Evolutionary conservation across 495 filamentous ascomycete genomes (phyloP).

Genomic region (Penicillium silybi): DNA sequence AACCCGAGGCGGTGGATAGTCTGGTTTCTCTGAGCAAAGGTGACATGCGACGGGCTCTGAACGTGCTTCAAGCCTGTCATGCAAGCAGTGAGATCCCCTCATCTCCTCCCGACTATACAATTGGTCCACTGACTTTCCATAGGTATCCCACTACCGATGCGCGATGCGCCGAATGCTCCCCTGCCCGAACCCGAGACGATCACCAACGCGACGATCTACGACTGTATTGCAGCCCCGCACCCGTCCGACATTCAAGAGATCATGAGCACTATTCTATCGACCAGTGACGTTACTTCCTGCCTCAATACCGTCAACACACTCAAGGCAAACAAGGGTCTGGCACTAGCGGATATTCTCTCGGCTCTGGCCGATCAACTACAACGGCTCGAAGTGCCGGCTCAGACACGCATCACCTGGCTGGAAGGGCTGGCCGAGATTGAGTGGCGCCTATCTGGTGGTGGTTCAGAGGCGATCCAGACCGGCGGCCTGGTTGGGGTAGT

Average conservation of each 20-base stretch:
- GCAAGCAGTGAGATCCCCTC: slow-evolving; percentile 65
- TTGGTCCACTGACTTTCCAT: slow-evolving; percentile 5
- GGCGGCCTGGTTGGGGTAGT: slow-evolving; percentile 88
- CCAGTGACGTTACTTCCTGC: slow-evolving; percentile 80
- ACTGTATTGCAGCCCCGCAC: slow-evolving; percentile 94
- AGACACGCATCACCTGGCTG: slow-evolving; percentile 87
- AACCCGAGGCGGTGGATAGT: slow-evolving; percentile 68
- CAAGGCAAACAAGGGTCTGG: slow-evolving; percentile 82
- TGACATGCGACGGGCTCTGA: slow-evolving; percentile 92
- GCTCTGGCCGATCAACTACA: slow-evolving; percentile 76
- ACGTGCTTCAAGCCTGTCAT: slow-evolving; percentile 95
- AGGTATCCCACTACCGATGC: slow-evolving; percentile 68
- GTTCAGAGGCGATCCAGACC: slow-evolving; percentile 85
- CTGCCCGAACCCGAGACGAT: slow-evolving; percentile 65
- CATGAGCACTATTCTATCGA: slow-evolving; percentile 73
- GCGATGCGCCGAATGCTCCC: slow-evolving; percentile 55
- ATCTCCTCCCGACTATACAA: background rate
- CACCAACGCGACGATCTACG: slow-evolving; percentile 89
- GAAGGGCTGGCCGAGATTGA: slow-evolving; percentile 91
- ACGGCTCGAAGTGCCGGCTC: slow-evolving; percentile 76
- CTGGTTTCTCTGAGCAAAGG: slow-evolving; percentile 87
- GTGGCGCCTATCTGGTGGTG: slow-evolving; percentile 83
- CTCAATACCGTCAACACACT: slow-evolving; percentile 80
- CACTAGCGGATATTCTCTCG: slow-evolving; percentile 88
- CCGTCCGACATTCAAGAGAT: slow-evolving; percentile 86